phyloP scores from a whole-genome alignment of 495 filamentous ascomycete genomes.

The Penicillium paxilli region DNA sequence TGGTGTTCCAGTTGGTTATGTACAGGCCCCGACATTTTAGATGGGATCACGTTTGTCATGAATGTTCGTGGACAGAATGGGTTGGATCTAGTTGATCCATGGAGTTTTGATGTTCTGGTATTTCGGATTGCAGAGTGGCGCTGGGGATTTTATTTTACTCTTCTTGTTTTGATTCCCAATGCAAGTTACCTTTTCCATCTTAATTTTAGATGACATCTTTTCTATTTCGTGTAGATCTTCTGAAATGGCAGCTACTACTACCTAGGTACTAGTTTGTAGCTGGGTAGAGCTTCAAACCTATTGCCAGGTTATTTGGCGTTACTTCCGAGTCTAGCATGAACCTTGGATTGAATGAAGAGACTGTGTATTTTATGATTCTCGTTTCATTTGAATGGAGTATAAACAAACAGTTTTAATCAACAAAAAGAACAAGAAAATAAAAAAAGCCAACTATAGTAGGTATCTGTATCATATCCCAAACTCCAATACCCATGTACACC shows the following conservation, averaged over 20 bases:
- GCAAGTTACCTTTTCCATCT: neutral
- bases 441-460: constrained; percentile 11
- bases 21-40: constrained; percentile 17
- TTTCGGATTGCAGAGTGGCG: constrained; percentile 27
- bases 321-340: no score
- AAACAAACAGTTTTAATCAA: constrained; percentile 1
- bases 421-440: constrained; percentile 9
- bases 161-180: constrained; percentile 4
- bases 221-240: neutral
- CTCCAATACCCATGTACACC: constrained; percentile 14
- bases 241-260: no score
- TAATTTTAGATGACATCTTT: no score
- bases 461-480: constrained; percentile 18
- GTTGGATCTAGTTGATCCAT: constrained; percentile 17
- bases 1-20: constrained; percentile 10
- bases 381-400: no score
- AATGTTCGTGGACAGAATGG: constrained; percentile 21
- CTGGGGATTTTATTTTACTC: constrained; percentile 3
- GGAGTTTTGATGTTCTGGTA: constrained; percentile 33
- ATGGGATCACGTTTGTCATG: constrained; percentile 17
- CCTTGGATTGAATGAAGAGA: no score
- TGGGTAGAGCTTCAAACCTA: no score
- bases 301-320: no score
- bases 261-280: no score
- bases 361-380: no score